These are phyloP conservation scores for Striga hermonthica DNA, from an alignment of 305 asterid genomes.

Conservation along the genomic window DNA sequence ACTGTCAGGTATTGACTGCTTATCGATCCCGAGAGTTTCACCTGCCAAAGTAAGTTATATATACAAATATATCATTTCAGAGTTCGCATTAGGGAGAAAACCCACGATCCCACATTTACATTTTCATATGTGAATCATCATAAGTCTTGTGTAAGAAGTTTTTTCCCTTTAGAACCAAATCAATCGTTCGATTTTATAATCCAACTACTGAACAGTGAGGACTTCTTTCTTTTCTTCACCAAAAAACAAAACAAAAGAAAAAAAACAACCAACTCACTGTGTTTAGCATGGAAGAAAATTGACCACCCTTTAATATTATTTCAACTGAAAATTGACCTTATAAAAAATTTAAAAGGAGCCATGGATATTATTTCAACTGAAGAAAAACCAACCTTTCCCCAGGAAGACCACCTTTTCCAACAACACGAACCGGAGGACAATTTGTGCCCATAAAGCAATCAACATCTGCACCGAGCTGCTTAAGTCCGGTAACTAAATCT, in stretches of 20 bases:
- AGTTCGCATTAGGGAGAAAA: neutral
- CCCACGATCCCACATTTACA: neutral
- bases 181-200: too few species aligned
- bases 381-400: constrained; percentile 71
- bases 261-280: constrained; percentile 8
- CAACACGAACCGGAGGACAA: constrained; percentile 92
- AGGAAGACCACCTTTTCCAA: constrained; percentile 95
- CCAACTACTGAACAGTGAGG: too few species aligned
- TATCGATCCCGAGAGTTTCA: constrained; percentile 88
- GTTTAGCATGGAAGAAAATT: neutral
- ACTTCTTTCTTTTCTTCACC: neutral
- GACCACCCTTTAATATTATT: too few species aligned
- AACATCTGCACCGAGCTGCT: constrained; percentile 95
- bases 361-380: constrained; percentile 11
- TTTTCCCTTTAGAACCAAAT: too few species aligned
- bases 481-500: constrained; percentile 87
- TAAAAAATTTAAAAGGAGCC: neutral
- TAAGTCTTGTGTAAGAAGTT: neutral
- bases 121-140: neutral
- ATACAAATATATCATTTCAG: too few species aligned
- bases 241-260: constrained; percentile 15
- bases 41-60: constrained; percentile 22
- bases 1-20: constrained; percentile 98
- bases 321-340: constrained; percentile 17
- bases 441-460: constrained; percentile 86